These are phyloP conservation scores for Anthoceros angustus DNA, from an alignment of 225 moss, liverwort and hornwort genomes.

Conservation along the genomic window DNA sequence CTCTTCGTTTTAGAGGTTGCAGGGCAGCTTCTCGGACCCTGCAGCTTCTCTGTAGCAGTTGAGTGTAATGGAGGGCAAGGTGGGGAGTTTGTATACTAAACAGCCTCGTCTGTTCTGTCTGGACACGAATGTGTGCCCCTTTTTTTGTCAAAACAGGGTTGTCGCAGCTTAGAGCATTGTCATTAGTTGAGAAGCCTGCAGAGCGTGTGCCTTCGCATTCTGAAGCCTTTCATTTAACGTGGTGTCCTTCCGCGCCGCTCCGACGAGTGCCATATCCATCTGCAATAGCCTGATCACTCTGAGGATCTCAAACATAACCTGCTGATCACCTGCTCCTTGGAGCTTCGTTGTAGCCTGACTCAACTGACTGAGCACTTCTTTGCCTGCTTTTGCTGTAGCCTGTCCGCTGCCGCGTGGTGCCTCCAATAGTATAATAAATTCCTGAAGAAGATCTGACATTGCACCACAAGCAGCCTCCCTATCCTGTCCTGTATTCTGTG, in stretches of 20 bases:
- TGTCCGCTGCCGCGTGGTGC: neutral
- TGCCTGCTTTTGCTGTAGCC: neutral
- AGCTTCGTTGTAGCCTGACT: neutral
- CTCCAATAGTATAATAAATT: neutral
- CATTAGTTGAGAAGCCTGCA: conserved; percentile 39
- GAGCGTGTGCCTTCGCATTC: conserved; percentile 41
- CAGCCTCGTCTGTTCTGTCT: too few relatives aligned
- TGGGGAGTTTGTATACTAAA: too few relatives aligned
- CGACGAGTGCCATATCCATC: conserved; percentile 65
- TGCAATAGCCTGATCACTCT: conserved; percentile 51
- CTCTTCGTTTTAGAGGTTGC: too few relatives aligned
- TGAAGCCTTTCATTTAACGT: conserved; percentile 56
- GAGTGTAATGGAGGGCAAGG: too few relatives aligned
- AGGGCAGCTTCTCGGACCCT: too few relatives aligned
- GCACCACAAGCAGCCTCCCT: neutral
- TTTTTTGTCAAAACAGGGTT: neutral
- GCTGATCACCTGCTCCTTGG: neutral
- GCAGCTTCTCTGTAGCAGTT: too few relatives aligned
- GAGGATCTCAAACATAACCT: conserved; percentile 54
- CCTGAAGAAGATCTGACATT: neutral
- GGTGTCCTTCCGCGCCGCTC: conserved; percentile 51
- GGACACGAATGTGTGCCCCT: too few relatives aligned
- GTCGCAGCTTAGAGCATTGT: conserved; percentile 24
- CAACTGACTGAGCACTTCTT: neutral
- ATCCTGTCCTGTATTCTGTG: too few relatives aligned